Conservation (phyloP, 2,329 filamentous ascomycete species). For the Davidsoniella eucalypti region DNA sequence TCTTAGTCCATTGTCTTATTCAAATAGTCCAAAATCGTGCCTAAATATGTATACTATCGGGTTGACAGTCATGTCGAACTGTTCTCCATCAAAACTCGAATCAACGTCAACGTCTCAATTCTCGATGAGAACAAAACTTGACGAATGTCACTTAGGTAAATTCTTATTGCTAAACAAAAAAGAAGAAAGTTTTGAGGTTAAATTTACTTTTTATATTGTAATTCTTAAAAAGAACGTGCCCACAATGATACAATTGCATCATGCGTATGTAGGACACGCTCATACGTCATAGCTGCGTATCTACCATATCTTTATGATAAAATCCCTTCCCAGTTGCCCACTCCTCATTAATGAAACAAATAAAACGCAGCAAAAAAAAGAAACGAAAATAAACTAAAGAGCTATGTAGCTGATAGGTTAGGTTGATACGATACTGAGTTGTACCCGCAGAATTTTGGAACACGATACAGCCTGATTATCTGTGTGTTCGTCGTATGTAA, state of each 20-base stretch:
- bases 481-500: constrained; percentile 2
- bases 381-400: constrained; percentile 5
- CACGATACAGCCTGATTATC: constrained; percentile 7
- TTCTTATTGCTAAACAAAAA: too few relatives aligned
- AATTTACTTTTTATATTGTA: neutral
- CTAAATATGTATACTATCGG: too few relatives aligned
- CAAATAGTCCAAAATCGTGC: too few relatives aligned
- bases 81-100: too few relatives aligned
- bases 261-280: too few relatives aligned
- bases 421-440: neutral
- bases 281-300: too few relatives aligned
- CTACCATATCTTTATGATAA: neutral
- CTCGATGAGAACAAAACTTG: too few relatives aligned
- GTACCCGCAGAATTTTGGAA: constrained; percentile 8
- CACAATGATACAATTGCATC: too few relatives aligned
- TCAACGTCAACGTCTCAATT: too few relatives aligned
- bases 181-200: neutral
- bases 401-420: neutral
- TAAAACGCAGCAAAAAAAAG: neutral
- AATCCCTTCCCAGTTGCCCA: neutral
- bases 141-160: too few relatives aligned
- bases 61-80: too few relatives aligned
- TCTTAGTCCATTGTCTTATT: neutral
- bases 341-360: constrained; percentile 5
- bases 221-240: neutral